A percentile compares a stretch with the other conserved stretches of the same genome.
phyloP scores from a whole-genome alignment of 768 basidiomycete species.

The Suillus discolor region DNA sequence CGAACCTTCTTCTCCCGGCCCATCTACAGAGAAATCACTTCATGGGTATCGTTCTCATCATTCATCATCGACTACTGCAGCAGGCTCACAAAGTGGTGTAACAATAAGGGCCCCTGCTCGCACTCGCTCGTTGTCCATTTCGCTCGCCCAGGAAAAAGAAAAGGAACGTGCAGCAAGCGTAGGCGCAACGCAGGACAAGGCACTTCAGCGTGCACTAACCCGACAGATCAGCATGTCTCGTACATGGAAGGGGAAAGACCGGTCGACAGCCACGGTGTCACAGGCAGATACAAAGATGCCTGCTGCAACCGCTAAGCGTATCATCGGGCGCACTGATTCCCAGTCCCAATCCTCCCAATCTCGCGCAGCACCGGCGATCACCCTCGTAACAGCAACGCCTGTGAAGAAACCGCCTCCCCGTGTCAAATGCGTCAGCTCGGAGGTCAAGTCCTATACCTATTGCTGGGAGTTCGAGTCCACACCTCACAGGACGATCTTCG shows the following conservation, averaged over 20 bases:
- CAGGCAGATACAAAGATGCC: constrained; percentile 20
- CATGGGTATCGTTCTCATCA: constrained; percentile 21
- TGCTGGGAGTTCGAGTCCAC: not conserved
- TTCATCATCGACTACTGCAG: constrained; percentile 21
- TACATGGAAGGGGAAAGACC: constrained; percentile 54
- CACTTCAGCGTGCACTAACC: constrained; percentile 58
- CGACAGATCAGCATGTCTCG: constrained; percentile 81
- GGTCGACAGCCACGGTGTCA: constrained; percentile 18
- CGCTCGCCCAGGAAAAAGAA: constrained; percentile 64
- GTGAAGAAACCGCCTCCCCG: constrained; percentile 33
- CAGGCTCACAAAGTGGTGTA: not conserved
- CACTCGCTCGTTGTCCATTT: constrained; percentile 67
- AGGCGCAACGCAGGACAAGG: constrained; percentile 32
- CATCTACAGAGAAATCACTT: constrained; percentile 14
- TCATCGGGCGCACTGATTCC: not conserved
- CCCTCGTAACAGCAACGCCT: constrained; percentile 60
- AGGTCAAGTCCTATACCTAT: not conserved
- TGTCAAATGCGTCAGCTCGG: constrained; percentile 14
- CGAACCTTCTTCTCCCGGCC: constrained; percentile 23
- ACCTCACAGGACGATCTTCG: not conserved
- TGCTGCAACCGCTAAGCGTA: constrained; percentile 12
- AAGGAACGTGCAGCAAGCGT: constrained; percentile 38
- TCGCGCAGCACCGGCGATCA: constrained; percentile 22
- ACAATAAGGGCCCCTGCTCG: constrained; percentile 41
- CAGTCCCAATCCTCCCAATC: constrained; percentile 2